These are phyloP conservation scores for Astragalus glycyphyllos DNA, from an alignment of 306 rosid species.

Conservation along the genomic window DNA sequence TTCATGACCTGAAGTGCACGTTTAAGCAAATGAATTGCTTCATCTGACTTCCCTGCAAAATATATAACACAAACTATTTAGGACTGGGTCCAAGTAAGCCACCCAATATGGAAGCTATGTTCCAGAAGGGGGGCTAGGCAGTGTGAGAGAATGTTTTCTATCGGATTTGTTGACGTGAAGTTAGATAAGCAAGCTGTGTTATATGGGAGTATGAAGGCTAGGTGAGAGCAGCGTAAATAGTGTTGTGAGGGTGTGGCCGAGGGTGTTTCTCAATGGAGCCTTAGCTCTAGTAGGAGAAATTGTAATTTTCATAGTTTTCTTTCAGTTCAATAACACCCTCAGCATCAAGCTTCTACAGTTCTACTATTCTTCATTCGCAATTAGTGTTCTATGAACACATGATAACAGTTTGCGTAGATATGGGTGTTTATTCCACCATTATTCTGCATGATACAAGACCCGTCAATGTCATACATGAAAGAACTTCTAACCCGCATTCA, in stretches of 20 bases:
- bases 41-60: slow-evolving; percentile 72
- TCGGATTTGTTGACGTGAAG: neutral
- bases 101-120: neutral
- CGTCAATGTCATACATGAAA: slow-evolving; percentile 20
- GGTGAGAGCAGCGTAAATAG: neutral
- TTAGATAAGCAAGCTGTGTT: neutral
- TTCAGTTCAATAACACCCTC: neutral
- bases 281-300: neutral
- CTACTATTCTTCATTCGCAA: neutral
- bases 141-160: neutral
- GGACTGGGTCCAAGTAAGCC: neutral
- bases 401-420: neutral
- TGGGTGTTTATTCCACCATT: slow-evolving; percentile 31
- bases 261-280: slow-evolving; percentile 1
- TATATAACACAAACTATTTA: slow-evolving; percentile 15
- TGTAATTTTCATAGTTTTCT: neutral
- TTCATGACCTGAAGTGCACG: slow-evolving; percentile 69
- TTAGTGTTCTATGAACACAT: neutral
- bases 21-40: slow-evolving; percentile 74
- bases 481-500: slow-evolving; percentile 12
- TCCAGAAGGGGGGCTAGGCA: neutral
- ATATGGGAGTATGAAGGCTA: neutral
- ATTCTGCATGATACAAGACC: slow-evolving; percentile 24
- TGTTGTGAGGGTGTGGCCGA: neutral
- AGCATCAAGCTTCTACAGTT: neutral